Conservation (phyloP, 2,329 filamentous ascomycete genomes). For the Cytospora piceae region DNA sequence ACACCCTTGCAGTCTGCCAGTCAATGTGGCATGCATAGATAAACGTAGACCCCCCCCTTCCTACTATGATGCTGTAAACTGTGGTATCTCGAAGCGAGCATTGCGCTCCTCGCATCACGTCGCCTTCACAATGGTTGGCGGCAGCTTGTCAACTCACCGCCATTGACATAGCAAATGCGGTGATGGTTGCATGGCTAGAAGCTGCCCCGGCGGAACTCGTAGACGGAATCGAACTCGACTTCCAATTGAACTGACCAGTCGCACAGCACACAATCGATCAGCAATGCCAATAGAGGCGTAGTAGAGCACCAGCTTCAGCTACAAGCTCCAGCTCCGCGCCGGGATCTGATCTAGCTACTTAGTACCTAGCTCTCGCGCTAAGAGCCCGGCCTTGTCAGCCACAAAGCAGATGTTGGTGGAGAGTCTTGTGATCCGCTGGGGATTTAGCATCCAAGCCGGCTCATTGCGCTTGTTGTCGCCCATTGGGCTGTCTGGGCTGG, state of each 20-base stretch:
- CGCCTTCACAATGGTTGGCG: not conserved
- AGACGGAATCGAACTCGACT: not conserved
- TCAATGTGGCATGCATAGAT: slow-evolving; percentile 1
- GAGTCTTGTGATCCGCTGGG: slow-evolving; percentile 18
- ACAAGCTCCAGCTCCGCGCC: too few relatives aligned
- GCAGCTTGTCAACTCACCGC: not conserved
- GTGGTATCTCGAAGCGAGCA: not conserved
- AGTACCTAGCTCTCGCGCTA: slow-evolving; percentile 16
- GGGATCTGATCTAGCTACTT: not conserved
- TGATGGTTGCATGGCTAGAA: not conserved
- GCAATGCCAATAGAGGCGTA: not conserved
- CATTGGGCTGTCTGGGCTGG: slow-evolving; percentile 14
- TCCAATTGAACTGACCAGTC: not conserved
- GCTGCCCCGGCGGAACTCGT: not conserved
- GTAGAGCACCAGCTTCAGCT: not conserved
- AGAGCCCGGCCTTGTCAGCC: slow-evolving; percentile 7
- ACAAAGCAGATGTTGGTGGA: slow-evolving; percentile 15
- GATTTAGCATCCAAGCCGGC: slow-evolving; percentile 9
- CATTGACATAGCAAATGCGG: not conserved
- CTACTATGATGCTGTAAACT: not conserved
- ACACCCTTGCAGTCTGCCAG: slow-evolving; percentile 5
- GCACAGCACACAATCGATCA: not conserved
- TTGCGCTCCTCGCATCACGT: not conserved
- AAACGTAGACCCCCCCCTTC: not conserved
- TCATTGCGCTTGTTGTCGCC: slow-evolving; percentile 19